These are phyloP conservation scores for Aspergillus avenaceus DNA, from an alignment of 495 filamentous ascomycete species.

Conservation along the genomic window DNA sequence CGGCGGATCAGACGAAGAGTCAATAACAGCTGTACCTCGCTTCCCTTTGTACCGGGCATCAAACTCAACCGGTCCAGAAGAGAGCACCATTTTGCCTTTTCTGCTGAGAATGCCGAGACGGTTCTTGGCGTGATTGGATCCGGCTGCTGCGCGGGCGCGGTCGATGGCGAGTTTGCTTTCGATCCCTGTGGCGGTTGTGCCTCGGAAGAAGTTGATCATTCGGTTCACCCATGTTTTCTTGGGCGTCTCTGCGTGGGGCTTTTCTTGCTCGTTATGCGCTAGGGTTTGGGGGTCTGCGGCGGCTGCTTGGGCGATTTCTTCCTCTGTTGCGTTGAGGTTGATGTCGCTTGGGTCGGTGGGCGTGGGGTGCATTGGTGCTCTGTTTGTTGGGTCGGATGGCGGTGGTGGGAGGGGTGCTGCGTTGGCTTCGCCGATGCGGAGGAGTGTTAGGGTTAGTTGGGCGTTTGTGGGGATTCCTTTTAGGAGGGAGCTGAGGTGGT, in stretches of 20 bases:
- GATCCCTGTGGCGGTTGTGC: constrained; percentile 62
- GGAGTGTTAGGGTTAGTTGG: constrained; percentile 77
- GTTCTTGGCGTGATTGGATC: constrained; percentile 63
- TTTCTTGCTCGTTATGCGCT: constrained; percentile 7
- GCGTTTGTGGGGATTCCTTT: constrained; percentile 87
- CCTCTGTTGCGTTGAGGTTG: constrained; percentile 38
- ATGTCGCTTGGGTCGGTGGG: constrained; percentile 34
- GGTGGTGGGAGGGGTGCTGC: constrained; percentile 79
- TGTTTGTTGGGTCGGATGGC: constrained; percentile 29
- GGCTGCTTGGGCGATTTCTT: constrained; percentile 49
- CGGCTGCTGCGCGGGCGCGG: constrained; percentile 60
- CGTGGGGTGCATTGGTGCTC: constrained; percentile 22
- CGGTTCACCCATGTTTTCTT: constrained; percentile 48
- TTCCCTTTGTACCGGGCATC: constrained; percentile 66
- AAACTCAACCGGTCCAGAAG: constrained; percentile 70
- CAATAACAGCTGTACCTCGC: constrained; percentile 68
- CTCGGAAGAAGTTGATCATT: constrained; percentile 64
- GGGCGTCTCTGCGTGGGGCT: constrained; percentile 23
- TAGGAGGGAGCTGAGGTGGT: constrained; percentile 57
- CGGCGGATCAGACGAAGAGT: constrained; percentile 46
- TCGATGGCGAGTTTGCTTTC: constrained; percentile 67
- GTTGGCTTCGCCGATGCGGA: constrained; percentile 82
- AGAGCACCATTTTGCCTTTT: constrained; percentile 31
- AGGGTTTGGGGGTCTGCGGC: constrained; percentile 13
- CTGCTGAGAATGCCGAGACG: constrained; percentile 64